Evolutionary conservation across 1,284 basidiomycete species (phyloP).

Genomic region (Puccinia novopanici): DNA sequence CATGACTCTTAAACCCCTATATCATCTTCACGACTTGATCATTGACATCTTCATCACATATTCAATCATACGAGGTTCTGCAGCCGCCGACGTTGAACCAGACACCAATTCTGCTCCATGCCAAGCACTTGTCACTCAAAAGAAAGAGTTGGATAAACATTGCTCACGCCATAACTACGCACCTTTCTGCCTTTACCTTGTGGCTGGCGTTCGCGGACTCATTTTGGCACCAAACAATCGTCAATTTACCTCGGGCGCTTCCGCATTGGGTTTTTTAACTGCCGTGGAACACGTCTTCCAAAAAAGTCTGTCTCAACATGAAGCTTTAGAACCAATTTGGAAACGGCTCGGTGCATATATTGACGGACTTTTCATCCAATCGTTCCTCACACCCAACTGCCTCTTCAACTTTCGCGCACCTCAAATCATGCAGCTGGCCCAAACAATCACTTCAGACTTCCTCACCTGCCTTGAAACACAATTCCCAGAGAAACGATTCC

Average conservation of each 20-base stretch:
- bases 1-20: conserved; percentile 9
- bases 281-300: not conserved
- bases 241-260: not conserved
- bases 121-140: not conserved
- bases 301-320: conserved; percentile 8
- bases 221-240: not conserved
- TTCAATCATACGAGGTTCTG: conserved; percentile 10
- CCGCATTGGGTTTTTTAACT: not conserved
- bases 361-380: not conserved
- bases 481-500: not conserved
- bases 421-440: not conserved
- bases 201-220: not conserved
- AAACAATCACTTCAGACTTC: not conserved
- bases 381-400: conserved; percentile 6
- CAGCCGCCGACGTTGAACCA: conserved; percentile 1
- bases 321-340: conserved; percentile 7
- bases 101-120: not conserved
- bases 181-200: not conserved
- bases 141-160: conserved; percentile 13
- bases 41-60: conserved; percentile 17
- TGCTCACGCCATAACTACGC: conserved; percentile 4
- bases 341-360: conserved; percentile 13
- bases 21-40: conserved; percentile 10
- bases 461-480: not conserved
- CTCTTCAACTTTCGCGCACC: not conserved